Conservation (phyloP, 106 monocot species). For the Dendrobium catenatum region DNA sequence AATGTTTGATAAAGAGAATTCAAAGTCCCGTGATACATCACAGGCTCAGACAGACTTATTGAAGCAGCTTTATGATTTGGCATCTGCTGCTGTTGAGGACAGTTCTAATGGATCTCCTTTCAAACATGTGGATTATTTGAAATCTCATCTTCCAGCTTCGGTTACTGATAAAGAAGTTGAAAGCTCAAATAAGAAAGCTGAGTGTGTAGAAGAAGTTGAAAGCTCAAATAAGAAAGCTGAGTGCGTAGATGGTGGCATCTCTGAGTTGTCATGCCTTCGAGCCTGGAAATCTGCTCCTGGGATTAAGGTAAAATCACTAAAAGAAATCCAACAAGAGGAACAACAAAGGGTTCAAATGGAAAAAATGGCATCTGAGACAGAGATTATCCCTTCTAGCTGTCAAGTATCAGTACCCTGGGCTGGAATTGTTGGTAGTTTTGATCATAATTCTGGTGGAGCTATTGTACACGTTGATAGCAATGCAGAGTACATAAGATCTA, state of each 20-base stretch:
- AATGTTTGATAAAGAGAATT: conserved; percentile 26
- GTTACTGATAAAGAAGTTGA: conserved; percentile 15
- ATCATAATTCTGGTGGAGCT: conserved; percentile 27
- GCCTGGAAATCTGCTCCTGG: conserved; percentile 82
- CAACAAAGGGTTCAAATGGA: conserved; percentile 45
- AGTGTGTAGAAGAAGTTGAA: conserved; percentile 8
- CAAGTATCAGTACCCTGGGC: conserved; percentile 12
- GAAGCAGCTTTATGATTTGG: not conserved
- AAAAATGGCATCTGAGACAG: conserved; percentile 16
- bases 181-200: conserved; percentile 13
- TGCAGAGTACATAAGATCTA: conserved; percentile 6
- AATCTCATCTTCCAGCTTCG: conserved; percentile 7
- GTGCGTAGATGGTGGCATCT: conserved; percentile 8
- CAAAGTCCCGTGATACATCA: not conserved
- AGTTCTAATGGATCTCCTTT: not conserved
- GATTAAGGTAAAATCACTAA: conserved; percentile 69
- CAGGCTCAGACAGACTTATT: not conserved
- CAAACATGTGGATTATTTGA: conserved; percentile 8
- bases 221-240: conserved; percentile 16
- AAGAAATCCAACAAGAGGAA: conserved; percentile 94
- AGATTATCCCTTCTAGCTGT: not conserved
- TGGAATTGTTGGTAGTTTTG: conserved; percentile 32
- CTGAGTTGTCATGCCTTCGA: conserved; percentile 15
- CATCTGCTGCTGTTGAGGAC: not conserved
- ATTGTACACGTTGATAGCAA: conserved; percentile 4